Conservation (phyloP, 441 rosid species). For the Gossypium laxum region DNA sequence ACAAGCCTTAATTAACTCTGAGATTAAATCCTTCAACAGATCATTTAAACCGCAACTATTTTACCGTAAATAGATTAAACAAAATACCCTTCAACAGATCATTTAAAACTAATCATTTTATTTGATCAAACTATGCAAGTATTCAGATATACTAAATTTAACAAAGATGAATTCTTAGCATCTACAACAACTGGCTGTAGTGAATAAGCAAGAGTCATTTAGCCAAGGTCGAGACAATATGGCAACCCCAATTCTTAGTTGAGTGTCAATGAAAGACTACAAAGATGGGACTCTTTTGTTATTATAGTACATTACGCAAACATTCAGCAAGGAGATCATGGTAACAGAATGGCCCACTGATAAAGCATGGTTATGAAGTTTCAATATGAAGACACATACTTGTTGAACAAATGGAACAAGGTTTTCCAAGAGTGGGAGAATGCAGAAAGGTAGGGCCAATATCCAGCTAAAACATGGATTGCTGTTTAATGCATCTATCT, state of each 20-base stretch:
- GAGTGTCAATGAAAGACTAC: not conserved
- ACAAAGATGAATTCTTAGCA: not conserved
- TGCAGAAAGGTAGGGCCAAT: not conserved
- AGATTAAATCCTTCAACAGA: not conserved
- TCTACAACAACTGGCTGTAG: not conserved
- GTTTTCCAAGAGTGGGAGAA: not conserved
- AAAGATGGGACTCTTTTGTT: not conserved
- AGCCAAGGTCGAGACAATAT: not conserved
- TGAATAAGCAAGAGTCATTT: not conserved
- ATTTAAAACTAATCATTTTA: no score
- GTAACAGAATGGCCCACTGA: not conserved
- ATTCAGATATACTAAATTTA: not conserved
- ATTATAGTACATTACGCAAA: not conserved
- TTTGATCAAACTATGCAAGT: not conserved
- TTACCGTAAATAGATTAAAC: not conserved
- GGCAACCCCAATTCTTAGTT: not conserved
- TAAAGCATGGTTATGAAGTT: not conserved
- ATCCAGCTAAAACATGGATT: not conserved
- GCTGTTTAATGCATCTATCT: not conserved
- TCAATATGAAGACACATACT: not conserved
- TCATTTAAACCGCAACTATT: not conserved
- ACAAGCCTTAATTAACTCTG: not conserved
- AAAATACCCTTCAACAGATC: not conserved
- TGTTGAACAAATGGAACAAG: not conserved
- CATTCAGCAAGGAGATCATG: conserved; percentile 1